Percentiles rank a stretch among this genome's conserved stretches.
Evolutionary conservation across 345 rosid species (phyloP).

Genomic region (Limnanthes douglasii): DNA sequence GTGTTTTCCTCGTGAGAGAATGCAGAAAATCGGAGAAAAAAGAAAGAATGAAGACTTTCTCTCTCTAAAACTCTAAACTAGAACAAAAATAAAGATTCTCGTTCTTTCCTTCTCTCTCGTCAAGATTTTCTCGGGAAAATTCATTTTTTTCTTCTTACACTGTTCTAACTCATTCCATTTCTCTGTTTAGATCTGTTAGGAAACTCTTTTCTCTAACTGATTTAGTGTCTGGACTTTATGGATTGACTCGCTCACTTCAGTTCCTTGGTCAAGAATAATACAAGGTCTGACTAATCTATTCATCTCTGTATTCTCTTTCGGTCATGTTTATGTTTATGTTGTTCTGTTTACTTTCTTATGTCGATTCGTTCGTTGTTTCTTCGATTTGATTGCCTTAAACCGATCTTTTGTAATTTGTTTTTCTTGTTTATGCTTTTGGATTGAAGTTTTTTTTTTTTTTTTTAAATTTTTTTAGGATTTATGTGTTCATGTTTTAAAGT

Average conservation of each 20-base stretch:
- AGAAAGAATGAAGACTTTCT: no score
- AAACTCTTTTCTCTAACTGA: slow-evolving; percentile 2
- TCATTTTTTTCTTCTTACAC: slow-evolving; percentile 1
- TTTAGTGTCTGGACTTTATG: slow-evolving; percentile 7
- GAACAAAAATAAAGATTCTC: no score
- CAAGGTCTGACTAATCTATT: slow-evolving; percentile 30
- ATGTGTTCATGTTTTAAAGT: no score
- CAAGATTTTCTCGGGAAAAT: slow-evolving; percentile 13
- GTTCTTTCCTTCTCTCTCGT: slow-evolving; percentile 5
- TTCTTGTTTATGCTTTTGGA: no score
- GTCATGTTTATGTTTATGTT: neutral
- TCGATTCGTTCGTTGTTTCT: no score
- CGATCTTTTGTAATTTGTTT: neutral
- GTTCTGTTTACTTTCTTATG: no score
- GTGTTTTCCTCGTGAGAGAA: no score
- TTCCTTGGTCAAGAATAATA: slow-evolving; percentile 4
- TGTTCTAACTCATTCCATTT: slow-evolving; percentile 6
- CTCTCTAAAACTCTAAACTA: no score
- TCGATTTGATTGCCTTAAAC: slow-evolving; percentile 1
- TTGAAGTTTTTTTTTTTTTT: no score
- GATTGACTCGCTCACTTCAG: slow-evolving; percentile 2
- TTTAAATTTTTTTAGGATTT: no score
- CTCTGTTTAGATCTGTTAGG: slow-evolving; percentile 24
- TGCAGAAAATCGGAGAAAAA: no score
- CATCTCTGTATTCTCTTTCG: neutral